Base-by-base conservation (phyloP, 805 yeast species). In the Yarrowia bubula region DNA sequence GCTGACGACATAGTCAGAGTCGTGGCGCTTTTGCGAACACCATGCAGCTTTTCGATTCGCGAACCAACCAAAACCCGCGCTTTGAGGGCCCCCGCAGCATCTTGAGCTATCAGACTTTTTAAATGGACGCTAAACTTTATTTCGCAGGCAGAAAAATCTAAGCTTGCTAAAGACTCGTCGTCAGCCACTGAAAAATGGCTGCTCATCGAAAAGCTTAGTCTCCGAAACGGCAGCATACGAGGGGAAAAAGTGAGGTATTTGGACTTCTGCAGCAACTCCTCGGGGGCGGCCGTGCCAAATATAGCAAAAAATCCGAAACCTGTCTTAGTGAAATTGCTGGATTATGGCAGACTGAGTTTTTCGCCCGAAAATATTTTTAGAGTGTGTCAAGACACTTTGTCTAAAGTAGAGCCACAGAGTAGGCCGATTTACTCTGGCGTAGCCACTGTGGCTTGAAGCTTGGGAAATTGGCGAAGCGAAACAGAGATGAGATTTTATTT, bases 401-500 rank as follows among this genome's bases (percentile, higher is more conserved):
- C 38, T 47, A 31, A 46, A 14, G 15, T 28, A 22, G 28, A 22
- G 28, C 28, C 28, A 22, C 28, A 22, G 28, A 22, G 28, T 22
- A 22, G 28, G 28, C 5, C 28, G 28, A 22, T 22, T 22, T 22
- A 22, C 28, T 22, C 28, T 22, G 28, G 28, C 28, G 53, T 35
- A 48, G 55, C 55, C 55, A 48, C 55, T 48, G 55, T 48, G 55
- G 55, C 55, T 48, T 48, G 55, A 48, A 35, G 55, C 14, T 18
- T 48, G 39, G 9, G 28, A 11, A 28, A 28, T 43, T 7, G 28
- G 28, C 28, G 28, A 22, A 22, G 4, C 3, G 28, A 14, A 44
- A 32, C 15, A 42, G 46, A 8, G 5, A 22, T 5, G 28, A 22
- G 28, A 22, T 22, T 3, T 22, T 3, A 22, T 3, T 3, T 22